phyloP scores from a whole-genome alignment of 2,329 filamentous ascomycete genomes.

The Canariomyces notabilis region DNA sequence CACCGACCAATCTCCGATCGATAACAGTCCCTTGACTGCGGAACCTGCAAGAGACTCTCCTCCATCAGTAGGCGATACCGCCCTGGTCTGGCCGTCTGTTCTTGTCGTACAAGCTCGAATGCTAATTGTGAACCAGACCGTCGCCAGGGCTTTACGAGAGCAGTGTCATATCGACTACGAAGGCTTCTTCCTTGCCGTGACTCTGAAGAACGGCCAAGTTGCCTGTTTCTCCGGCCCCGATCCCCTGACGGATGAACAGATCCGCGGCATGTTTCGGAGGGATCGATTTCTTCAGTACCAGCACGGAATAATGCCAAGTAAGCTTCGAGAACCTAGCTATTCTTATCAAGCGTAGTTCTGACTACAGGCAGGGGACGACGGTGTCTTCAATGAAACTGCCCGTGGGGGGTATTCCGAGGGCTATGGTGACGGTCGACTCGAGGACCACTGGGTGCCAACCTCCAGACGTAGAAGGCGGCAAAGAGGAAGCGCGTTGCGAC shows the following conservation, averaged over 20 bases:
- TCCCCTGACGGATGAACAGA: constrained; percentile 34
- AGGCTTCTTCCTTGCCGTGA: constrained; percentile 48
- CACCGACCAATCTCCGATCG: constrained; percentile 14
- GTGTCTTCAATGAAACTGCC: neutral
- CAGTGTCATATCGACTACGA: constrained; percentile 48
- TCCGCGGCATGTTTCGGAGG: constrained; percentile 44
- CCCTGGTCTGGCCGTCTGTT: neutral
- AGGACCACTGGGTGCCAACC: constrained; percentile 26
- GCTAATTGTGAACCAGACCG: constrained; percentile 29
- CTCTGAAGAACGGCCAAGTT: constrained; percentile 43
- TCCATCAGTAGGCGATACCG: constrained; percentile 18
- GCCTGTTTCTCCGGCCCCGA: constrained; percentile 44
- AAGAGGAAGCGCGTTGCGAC: constrained; percentile 30
- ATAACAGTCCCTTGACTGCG: constrained; percentile 19
- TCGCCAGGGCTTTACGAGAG: constrained; percentile 47
- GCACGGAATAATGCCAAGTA: constrained; percentile 38
- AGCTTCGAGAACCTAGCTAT: constrained; percentile 10
- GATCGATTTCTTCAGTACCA: constrained; percentile 35
- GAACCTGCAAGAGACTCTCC: constrained; percentile 21
- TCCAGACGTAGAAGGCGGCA: constrained; percentile 36
- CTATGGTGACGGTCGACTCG: constrained; percentile 13
- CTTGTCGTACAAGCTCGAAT: neutral
- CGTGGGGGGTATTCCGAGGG: neutral
- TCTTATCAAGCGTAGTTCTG: neutral
- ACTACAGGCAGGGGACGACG: neutral